These are phyloP conservation scores for Trichosporon sp. DNA, from an alignment of 1,284 basidiomycete species.

Conservation along the genomic window DNA sequence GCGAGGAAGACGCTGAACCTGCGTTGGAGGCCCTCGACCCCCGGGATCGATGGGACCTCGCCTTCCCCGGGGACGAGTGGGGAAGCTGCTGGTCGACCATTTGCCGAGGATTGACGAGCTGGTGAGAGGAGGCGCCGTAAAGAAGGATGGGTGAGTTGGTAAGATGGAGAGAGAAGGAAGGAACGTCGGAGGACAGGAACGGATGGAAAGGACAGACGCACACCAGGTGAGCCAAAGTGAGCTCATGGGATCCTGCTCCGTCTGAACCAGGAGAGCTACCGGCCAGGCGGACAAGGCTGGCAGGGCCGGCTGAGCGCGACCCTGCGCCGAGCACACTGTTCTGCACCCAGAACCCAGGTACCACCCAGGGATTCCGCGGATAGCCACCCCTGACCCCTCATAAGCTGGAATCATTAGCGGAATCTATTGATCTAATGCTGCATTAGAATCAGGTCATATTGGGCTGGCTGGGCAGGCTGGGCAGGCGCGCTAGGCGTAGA, in stretches of 20 bases:
- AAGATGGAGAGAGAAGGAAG: neutral
- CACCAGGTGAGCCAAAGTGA: conserved; percentile 9
- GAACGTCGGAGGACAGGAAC: neutral
- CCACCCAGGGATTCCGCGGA: neutral
- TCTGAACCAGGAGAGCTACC: neutral
- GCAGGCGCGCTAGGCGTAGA: no score
- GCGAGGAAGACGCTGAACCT: conserved; percentile 21
- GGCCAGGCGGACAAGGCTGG: neutral
- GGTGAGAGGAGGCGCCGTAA: neutral
- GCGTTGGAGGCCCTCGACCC: conserved; percentile 11
- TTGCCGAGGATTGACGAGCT: neutral
- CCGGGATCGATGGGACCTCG: conserved; percentile 11
- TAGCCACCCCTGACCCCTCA: neutral
- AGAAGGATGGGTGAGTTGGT: conserved; percentile 1
- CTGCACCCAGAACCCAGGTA: neutral
- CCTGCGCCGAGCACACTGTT: neutral
- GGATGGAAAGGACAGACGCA: conserved; percentile 1
- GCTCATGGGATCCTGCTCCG: neutral
- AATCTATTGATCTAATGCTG: neutral
- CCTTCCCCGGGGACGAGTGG: conserved; percentile 6
- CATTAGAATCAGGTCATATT: neutral
- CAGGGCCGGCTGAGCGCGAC: neutral
- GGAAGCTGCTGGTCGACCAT: conserved; percentile 20
- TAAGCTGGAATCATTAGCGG: conserved; percentile 13
- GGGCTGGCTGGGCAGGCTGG: neutral